A percentile compares a stretch with the other conserved stretches of the same genome.
phyloP scores from a whole-genome alignment of 2,329 filamentous ascomycete species.

The Claviceps lovelessii region DNA sequence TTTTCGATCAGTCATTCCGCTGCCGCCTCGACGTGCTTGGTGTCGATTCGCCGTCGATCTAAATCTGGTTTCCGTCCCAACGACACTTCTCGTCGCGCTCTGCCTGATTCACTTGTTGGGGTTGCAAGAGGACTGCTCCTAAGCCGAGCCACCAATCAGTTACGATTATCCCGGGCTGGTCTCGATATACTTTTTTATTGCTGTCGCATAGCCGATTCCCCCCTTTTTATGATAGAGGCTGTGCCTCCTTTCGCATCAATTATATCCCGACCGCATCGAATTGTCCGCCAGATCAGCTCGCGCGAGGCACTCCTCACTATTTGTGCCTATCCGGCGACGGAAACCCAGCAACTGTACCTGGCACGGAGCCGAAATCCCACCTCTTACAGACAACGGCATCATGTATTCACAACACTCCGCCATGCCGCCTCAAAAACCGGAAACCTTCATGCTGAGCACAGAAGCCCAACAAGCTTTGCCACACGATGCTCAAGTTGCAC shows the following conservation, averaged over 20 bases:
- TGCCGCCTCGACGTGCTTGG: background rate
- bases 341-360: background rate
- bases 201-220: slow-evolving; percentile 7
- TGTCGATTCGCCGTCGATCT: too few species aligned
- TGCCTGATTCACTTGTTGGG: slow-evolving; percentile 25
- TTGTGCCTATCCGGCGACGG: background rate
- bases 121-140: slow-evolving; percentile 30
- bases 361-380: background rate
- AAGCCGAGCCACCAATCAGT: slow-evolving; percentile 15
- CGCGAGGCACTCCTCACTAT: background rate
- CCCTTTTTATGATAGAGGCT: slow-evolving; percentile 13
- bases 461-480: slow-evolving; percentile 94
- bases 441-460: slow-evolving; percentile 96
- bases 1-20: background rate
- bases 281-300: background rate
- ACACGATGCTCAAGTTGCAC: slow-evolving; percentile 88
- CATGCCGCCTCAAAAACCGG: slow-evolving; percentile 91
- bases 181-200: slow-evolving; percentile 22
- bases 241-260: slow-evolving; percentile 16
- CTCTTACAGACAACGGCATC: slow-evolving; percentile 15
- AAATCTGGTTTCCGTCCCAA: slow-evolving; percentile 19
- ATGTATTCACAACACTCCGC: slow-evolving; percentile 76
- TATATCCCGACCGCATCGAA: background rate
- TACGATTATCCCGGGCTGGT: slow-evolving; percentile 30
- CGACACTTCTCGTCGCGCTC: slow-evolving; percentile 11